phyloP scores from a whole-genome alignment of 495 filamentous ascomycete genomes.

The Hapsidospora chrysogenum region DNA sequence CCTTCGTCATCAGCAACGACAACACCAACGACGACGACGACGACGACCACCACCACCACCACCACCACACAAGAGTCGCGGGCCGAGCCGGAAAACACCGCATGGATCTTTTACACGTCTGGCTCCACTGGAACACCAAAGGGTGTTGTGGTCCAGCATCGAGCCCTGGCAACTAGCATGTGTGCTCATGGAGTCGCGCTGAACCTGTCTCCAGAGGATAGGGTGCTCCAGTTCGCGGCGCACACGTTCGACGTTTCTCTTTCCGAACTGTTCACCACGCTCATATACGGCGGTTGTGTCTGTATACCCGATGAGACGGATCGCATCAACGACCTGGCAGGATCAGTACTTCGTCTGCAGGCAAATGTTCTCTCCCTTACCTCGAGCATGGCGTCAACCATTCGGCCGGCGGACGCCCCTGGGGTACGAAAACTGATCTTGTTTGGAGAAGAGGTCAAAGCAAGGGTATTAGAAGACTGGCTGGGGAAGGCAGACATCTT shows the following conservation, averaged over 20 bases:
- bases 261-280: constrained; percentile 33
- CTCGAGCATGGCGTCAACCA: constrained; percentile 9
- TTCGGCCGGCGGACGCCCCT: constrained; percentile 20
- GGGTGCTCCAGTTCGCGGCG: constrained; percentile 23
- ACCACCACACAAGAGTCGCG: too few species aligned
- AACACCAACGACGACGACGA: too few species aligned
- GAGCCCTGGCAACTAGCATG: constrained; percentile 13
- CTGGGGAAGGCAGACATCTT: constrained; percentile 9
- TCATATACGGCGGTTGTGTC: constrained; percentile 13
- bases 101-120: neutral
- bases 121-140: constrained; percentile 1
- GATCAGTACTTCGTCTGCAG: neutral
- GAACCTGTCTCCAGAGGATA: too few species aligned
- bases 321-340: neutral
- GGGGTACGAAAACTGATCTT: constrained; percentile 24
- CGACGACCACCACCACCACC: too few species aligned
- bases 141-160: constrained; percentile 1
- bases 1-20: too few species aligned
- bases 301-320: constrained; percentile 4
- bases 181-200: neutral
- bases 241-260: constrained; percentile 39
- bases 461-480: constrained; percentile 5
- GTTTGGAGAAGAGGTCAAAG: constrained; percentile 17
- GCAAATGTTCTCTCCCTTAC: neutral
- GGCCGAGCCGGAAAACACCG: too few species aligned